phyloP scores from a whole-genome alignment of 495 filamentous ascomycete species.

The Elaphomyces granulatus region DNA sequence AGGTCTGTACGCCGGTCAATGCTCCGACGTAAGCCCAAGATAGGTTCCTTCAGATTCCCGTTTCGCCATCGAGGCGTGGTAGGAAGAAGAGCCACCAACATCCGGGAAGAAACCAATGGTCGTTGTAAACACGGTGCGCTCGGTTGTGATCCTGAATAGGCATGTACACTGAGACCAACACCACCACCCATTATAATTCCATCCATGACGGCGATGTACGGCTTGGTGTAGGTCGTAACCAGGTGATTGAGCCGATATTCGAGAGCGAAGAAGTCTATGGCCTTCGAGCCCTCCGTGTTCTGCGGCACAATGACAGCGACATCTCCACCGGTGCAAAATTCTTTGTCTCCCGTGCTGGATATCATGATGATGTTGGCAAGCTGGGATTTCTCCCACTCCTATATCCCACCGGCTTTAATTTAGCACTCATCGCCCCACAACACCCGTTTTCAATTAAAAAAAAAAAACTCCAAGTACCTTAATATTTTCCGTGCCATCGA shows the following conservation, averaged over 20 bases:
- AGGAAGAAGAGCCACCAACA: slow-evolving; percentile 95
- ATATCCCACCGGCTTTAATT: too few species aligned
- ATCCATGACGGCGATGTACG: slow-evolving; percentile 92
- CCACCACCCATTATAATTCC: slow-evolving; percentile 97
- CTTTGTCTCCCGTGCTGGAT: slow-evolving; percentile 69
- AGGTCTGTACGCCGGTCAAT: slow-evolving; percentile 66
- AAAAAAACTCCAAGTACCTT: slow-evolving; percentile 36
- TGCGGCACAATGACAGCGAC: slow-evolving; percentile 59
- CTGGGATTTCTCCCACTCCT: slow-evolving; percentile 89
- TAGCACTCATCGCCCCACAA: too few species aligned
- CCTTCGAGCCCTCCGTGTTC: slow-evolving; percentile 50
- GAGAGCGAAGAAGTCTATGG: slow-evolving; percentile 71
- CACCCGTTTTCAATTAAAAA: too few species aligned
- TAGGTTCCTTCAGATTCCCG: slow-evolving; percentile 92
- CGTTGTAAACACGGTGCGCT: slow-evolving; percentile 92
- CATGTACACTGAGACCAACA: slow-evolving; percentile 85
- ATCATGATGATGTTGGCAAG: slow-evolving; percentile 87
- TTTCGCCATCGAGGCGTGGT: slow-evolving; percentile 64
- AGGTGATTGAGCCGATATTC: slow-evolving; percentile 92
- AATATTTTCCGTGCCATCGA: slow-evolving; percentile 94
- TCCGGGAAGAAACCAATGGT: slow-evolving; percentile 97
- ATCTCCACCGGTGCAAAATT: slow-evolving; percentile 90
- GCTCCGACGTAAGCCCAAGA: slow-evolving; percentile 74
- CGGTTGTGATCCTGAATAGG: slow-evolving; percentile 90
- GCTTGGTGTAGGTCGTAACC: slow-evolving; percentile 88